phyloP scores from a whole-genome alignment of 371 early-diverging fungal species.

The Capillidium rhysosporum region DNA sequence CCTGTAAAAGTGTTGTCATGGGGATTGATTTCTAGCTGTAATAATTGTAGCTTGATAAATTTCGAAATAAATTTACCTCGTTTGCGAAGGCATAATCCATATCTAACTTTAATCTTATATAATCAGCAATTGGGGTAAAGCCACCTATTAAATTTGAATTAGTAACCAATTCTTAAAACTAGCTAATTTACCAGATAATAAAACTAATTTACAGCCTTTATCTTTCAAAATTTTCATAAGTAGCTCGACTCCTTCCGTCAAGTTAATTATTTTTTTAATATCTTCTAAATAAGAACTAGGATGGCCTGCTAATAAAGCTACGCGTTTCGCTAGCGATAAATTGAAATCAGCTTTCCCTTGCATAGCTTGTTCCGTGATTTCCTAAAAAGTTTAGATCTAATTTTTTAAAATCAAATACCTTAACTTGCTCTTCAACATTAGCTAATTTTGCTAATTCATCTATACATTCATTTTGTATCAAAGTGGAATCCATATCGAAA shows the following conservation, averaged over 20 bases:
- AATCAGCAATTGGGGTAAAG: slow-evolving; percentile 75
- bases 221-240: slow-evolving; percentile 72
- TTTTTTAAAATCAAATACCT: slow-evolving; percentile 25
- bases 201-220: slow-evolving; percentile 84
- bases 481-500: slow-evolving; percentile 97
- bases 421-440: slow-evolving; percentile 78
- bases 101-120: slow-evolving; percentile 72
- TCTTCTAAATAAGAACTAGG: slow-evolving; percentile 56
- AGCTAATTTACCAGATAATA: slow-evolving; percentile 50
- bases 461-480: slow-evolving; percentile 95
- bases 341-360: slow-evolving; percentile 91
- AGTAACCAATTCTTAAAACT: neutral
- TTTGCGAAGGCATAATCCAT: slow-evolving; percentile 96
- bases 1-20: slow-evolving; percentile 72
- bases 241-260: slow-evolving; percentile 80
- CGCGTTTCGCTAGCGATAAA: slow-evolving; percentile 72
- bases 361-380: slow-evolving; percentile 91
- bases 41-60: slow-evolving; percentile 5
- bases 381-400: slow-evolving; percentile 16
- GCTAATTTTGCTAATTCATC: slow-evolving; percentile 88
- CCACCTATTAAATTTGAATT: slow-evolving; percentile 32
- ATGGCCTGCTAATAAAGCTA: slow-evolving; percentile 69
- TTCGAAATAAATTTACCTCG: slow-evolving; percentile 23
- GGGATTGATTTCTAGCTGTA: slow-evolving; percentile 48
- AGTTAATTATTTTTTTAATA: slow-evolving; percentile 50